Evolutionary conservation across 2,329 filamentous ascomycete genomes (phyloP).

Genomic region (Cordyceps cicadae): DNA sequence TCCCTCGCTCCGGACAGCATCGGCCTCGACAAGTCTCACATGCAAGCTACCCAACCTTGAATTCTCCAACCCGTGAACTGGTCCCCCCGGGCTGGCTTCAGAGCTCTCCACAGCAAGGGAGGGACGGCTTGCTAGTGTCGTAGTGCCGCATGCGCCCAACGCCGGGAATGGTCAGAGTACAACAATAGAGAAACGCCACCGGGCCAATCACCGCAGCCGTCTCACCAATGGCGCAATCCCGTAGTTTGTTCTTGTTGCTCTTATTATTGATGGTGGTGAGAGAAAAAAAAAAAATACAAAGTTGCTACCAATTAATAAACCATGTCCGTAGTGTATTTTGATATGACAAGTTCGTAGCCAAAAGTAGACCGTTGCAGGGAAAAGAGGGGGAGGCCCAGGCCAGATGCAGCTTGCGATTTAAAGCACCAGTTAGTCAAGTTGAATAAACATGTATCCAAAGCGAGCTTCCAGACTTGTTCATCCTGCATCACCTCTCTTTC

Average conservation of each 20-base stretch:
- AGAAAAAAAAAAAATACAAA: no score
- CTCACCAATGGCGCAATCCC: conserved; percentile 8
- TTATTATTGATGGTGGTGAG: no score
- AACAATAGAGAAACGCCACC: neutral
- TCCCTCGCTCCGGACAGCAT: no score
- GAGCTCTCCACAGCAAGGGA: neutral
- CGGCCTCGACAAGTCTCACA: no score
- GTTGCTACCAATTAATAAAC: no score
- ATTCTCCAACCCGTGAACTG: neutral
- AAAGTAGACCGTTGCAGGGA: neutral
- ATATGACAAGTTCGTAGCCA: neutral
- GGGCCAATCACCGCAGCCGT: conserved; percentile 3
- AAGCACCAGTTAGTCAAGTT: neutral
- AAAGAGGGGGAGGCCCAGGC: neutral
- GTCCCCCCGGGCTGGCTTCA: neutral
- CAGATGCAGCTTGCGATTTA: neutral
- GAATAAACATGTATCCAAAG: neutral
- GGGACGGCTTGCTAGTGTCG: neutral
- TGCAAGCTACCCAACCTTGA: no score
- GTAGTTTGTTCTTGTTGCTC: neutral
- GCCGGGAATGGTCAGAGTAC: neutral
- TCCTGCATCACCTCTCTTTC: no score
- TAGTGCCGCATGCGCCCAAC: conserved; percentile 6
- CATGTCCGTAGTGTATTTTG: neutral
- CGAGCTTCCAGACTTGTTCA: neutral